These are phyloP conservation scores for Saposhnikovia divaricata DNA, from an alignment of 129 eudicot genomes.

Conservation along the genomic window DNA sequence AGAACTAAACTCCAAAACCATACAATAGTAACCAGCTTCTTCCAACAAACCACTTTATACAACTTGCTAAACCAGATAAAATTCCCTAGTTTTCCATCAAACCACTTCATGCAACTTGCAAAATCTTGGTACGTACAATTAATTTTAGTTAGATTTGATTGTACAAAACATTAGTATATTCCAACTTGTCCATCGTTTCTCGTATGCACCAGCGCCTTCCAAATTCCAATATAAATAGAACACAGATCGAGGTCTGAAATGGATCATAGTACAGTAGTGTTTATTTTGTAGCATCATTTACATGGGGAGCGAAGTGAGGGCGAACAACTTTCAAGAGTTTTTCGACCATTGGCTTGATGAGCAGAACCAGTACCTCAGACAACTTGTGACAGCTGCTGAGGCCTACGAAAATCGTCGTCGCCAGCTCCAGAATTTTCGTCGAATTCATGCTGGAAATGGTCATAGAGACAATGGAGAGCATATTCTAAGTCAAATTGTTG, in stretches of 20 bases:
- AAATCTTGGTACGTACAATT: not conserved
- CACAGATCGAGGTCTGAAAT: accelerated
- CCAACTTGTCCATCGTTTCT: not conserved
- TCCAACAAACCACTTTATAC: not conserved
- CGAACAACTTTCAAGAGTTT: not conserved
- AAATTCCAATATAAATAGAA: not conserved
- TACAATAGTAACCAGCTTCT: not conserved
- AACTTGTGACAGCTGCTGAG: slow-evolving; percentile 1
- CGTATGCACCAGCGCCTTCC: not conserved
- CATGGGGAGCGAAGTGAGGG: not conserved
- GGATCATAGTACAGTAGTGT: not conserved
- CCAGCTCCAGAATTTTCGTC: not conserved
- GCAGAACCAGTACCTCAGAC: slow-evolving; percentile 5
- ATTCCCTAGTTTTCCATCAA: not conserved
- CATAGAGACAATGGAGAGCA: not conserved
- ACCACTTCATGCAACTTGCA: not conserved
- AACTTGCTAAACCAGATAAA: not conserved
- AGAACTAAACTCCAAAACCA: not conserved
- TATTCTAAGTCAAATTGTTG: not conserved
- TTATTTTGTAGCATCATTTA: too few species aligned
- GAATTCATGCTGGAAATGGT: not conserved
- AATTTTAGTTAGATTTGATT: not conserved
- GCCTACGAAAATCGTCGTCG: not conserved
- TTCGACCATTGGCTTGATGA: not conserved
- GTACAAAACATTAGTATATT: not conserved